Evolutionary conservation across 352 stramenopile species (phyloP), one percentile per base, ranked within the genome.

Genomic region (Globisporangium acanthophoron): DNA sequence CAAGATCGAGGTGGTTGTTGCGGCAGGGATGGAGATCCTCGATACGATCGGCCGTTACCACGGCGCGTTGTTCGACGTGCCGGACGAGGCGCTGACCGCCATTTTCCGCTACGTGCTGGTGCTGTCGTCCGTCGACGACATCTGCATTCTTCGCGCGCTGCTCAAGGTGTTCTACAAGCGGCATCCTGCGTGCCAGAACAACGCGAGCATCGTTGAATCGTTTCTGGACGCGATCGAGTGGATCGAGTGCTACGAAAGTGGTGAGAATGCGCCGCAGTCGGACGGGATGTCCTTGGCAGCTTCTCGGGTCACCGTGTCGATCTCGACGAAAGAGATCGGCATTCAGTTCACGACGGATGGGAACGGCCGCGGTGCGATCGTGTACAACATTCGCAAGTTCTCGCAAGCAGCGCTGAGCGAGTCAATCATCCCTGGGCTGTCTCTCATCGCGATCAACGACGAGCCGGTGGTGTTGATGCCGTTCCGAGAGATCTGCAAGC

Each of bases 311-410:
- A 79, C 72, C 1, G 80, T 95, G 37, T 88, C 76, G 7, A 91
- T 95, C 48, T 93, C 86, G 5, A 95, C 86, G 18, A 76, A 83
- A 40, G 80, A 92, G 51, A 65, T 94, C 50, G 86, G 86, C 11
- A 90, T 95, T 57, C 84, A 94, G 35, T 88, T 95, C 43, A 88
- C 74, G 12, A 90, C 79, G 0, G 81, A 92, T 46, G 78, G 77
- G 20, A 89, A 91, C 18, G 80, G 80, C 2, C 78, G 86, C 49
- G 86, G 86, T 8, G 84, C 86, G 4, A 71, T 92, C 44, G 84
- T 95, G 12, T 69, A 87, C 53, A 90, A 53, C 51, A 75, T 95
- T 33, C 78, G 82, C 47, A 93, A 91, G 60, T 63, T 82, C 12
- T 95, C 86, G 0, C 86, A 95, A 65, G 86, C 86, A 56, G 85